A percentile compares a stretch with the other conserved stretches of the same genome.
Evolutionary conservation across 2,329 filamentous ascomycete species (phyloP).

Genomic region (Nakataea oryzae): DNA sequence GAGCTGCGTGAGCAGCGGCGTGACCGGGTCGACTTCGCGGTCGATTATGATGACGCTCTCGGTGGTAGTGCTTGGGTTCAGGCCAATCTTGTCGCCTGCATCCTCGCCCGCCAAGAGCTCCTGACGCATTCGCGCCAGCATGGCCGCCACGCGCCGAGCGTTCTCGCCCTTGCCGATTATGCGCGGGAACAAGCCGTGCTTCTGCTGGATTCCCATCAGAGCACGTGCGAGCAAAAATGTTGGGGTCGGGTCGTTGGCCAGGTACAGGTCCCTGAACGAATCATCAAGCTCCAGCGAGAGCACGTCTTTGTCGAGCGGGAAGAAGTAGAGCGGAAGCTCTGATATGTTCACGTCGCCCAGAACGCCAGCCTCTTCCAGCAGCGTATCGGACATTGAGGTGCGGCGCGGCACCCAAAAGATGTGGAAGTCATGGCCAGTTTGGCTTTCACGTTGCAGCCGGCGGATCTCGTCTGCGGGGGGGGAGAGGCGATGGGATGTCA

Average conservation of each 20-base stretch:
- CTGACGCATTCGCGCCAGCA: slow-evolving; percentile 83
- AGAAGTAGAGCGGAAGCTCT: slow-evolving; percentile 81
- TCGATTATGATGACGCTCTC: slow-evolving; percentile 94
- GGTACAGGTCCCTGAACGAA: slow-evolving; percentile 76
- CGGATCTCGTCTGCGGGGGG: slow-evolving; percentile 85
- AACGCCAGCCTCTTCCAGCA: slow-evolving; percentile 87
- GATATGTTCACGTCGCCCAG: slow-evolving; percentile 84
- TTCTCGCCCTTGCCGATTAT: slow-evolving; percentile 95
- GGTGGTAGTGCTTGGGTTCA: slow-evolving; percentile 76
- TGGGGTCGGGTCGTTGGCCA: slow-evolving; percentile 85
- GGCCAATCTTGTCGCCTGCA: slow-evolving; percentile 52
- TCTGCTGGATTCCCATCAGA: slow-evolving; percentile 86
- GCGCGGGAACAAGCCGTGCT: slow-evolving; percentile 85
- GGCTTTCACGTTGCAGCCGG: slow-evolving; percentile 75
- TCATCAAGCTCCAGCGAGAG: slow-evolving; percentile 84
- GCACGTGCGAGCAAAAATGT: slow-evolving; percentile 82
- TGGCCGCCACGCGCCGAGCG: slow-evolving; percentile 76
- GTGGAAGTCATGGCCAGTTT: slow-evolving; percentile 89
- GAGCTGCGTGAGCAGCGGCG: slow-evolving; percentile 82
- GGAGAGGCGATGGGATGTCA: slow-evolving; percentile 35
- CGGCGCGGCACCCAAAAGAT: slow-evolving; percentile 93
- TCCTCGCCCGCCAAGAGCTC: slow-evolving; percentile 77
- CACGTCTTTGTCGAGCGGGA: slow-evolving; percentile 84
- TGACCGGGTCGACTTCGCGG: slow-evolving; percentile 88
- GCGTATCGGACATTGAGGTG: slow-evolving; percentile 80